Evolutionary conservation across 139 green algal species (phyloP), one percentile per base, ranked within the genome.

Genomic region (Ostreobium quekettii): DNA sequence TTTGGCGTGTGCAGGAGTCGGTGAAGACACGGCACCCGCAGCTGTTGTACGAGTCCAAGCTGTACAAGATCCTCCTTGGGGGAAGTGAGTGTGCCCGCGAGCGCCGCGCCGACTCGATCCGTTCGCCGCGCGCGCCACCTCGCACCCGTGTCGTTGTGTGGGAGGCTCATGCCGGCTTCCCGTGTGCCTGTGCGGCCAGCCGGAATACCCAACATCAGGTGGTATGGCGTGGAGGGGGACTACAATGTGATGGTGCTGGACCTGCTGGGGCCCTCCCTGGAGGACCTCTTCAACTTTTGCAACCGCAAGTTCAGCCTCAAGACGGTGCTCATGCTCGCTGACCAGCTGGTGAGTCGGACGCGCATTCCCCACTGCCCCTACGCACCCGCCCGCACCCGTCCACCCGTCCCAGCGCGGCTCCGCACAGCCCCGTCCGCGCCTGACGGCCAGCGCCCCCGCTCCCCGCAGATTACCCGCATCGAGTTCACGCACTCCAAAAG

Each of bases 221-320:
- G 95, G 95, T 99, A 95, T 83, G 95, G 95, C 49, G 83, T 97
- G 2, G 95, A 99, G 82, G 95, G 95, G 1, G 94, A 99, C 76
- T 99, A 97, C 87, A 99, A 98, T 74, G 91, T 99, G 26, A 98
- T 99, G 94, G 94, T 99, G 28, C 87, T 98, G 26, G 95, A 99
- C 73, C 82, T 98, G 59, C 81, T 99, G 29, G 95, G 95, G 2
- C 95, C 95, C 31, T 90, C 75, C 60, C 74, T 99, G 62, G 95
- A 99, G 72, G 95, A 99, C 76, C 79, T 99, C 11, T 99, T 99
- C 84, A 99, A 99, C 73, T 99, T 98, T 71, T 99, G 93, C 83
- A 94, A 96, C 69, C 78, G 93, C 7, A 96, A 97, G 78, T 97
- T 99, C 74, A 87, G 66, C 36, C 74, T 99, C 19, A 99, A 99